Percentiles rank a stretch among this genome's conserved stretches.
phyloP scores from a whole-genome alignment of 1,284 basidiomycete species.

The Volvariella volvacea region DNA sequence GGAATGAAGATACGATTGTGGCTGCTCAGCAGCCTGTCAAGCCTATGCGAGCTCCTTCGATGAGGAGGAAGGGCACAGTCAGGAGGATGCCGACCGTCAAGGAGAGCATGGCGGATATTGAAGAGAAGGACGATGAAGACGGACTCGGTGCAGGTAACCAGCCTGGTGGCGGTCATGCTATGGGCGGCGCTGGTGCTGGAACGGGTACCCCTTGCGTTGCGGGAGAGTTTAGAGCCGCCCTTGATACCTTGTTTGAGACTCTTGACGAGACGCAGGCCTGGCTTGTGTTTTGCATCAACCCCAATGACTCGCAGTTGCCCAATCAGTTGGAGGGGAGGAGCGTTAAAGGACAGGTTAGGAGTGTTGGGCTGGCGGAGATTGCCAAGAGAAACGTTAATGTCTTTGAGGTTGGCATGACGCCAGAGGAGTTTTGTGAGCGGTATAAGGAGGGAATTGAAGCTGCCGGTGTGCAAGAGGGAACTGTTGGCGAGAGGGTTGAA shows the following conservation, averaged over 20 bases:
- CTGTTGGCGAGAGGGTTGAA: slow-evolving; percentile 46
- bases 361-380: slow-evolving; percentile 77
- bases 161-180: slow-evolving; percentile 10
- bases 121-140: slow-evolving; percentile 35
- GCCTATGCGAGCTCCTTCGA: slow-evolving; percentile 90
- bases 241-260: slow-evolving; percentile 85
- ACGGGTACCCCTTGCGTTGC: slow-evolving; percentile 63
- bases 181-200: slow-evolving; percentile 17
- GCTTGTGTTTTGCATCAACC: slow-evolving; percentile 90
- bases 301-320: slow-evolving; percentile 91
- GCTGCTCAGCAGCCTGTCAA: slow-evolving; percentile 89
- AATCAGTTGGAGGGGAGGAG: slow-evolving; percentile 90
- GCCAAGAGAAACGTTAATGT: slow-evolving; percentile 59
- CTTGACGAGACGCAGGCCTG: slow-evolving; percentile 88
- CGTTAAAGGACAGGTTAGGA: slow-evolving; percentile 88
- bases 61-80: slow-evolving; percentile 68
- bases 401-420: slow-evolving; percentile 84
- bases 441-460: slow-evolving; percentile 59
- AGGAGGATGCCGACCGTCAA: slow-evolving; percentile 55
- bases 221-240: slow-evolving; percentile 80
- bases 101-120: slow-evolving; percentile 26
- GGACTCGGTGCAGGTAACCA: slow-evolving; percentile 52
- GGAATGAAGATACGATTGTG: slow-evolving; percentile 91
- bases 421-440: slow-evolving; percentile 82
- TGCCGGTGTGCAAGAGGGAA: slow-evolving; percentile 44